A percentile compares a stretch with the other conserved stretches of the same genome.
phyloP scores from a whole-genome alignment of 306 rosid species.

The Quercus gilva region DNA sequence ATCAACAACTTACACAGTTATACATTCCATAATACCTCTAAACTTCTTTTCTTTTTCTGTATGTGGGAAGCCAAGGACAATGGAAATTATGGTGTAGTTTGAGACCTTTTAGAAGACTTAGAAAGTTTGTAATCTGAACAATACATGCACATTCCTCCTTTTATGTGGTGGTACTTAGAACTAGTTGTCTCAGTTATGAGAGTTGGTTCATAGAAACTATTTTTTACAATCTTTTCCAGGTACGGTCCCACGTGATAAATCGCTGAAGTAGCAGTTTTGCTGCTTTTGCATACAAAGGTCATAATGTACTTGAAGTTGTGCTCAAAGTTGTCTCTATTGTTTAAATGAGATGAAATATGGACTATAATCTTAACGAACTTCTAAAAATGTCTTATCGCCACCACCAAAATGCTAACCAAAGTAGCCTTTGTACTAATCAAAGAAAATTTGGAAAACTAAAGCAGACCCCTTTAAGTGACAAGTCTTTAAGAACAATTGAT shows the following conservation, averaged over 20 bases:
- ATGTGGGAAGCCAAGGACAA: background rate
- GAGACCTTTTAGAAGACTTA: background rate
- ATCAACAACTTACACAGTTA: background rate
- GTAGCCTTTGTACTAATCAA: background rate
- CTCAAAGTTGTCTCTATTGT: constrained; percentile 57
- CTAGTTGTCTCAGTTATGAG: background rate
- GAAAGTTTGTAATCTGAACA: background rate
- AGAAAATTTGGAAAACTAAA: constrained; percentile 20
- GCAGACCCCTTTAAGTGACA: constrained; percentile 14
- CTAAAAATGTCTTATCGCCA: too few species aligned
- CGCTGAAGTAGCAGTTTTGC: constrained; percentile 75
- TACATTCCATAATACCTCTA: background rate
- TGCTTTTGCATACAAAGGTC: constrained; percentile 74
- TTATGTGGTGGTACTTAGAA: background rate
- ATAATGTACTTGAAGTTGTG: constrained; percentile 51
- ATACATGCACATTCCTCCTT: background rate
- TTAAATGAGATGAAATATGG: constrained; percentile 24
- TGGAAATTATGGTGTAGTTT: background rate
- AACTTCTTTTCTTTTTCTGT: background rate
- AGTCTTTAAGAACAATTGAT: constrained; percentile 6
- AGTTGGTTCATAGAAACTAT: background rate
- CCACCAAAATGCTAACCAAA: too few species aligned
- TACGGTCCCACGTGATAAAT: constrained; percentile 81
- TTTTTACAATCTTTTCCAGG: constrained; percentile 33
- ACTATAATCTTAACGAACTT: background rate